A percentile compares a stretch with the other conserved stretches of the same genome.
Evolutionary conservation across 2,329 filamentous ascomycete species (phyloP).

Genomic region (Epichloe glyceriae): DNA sequence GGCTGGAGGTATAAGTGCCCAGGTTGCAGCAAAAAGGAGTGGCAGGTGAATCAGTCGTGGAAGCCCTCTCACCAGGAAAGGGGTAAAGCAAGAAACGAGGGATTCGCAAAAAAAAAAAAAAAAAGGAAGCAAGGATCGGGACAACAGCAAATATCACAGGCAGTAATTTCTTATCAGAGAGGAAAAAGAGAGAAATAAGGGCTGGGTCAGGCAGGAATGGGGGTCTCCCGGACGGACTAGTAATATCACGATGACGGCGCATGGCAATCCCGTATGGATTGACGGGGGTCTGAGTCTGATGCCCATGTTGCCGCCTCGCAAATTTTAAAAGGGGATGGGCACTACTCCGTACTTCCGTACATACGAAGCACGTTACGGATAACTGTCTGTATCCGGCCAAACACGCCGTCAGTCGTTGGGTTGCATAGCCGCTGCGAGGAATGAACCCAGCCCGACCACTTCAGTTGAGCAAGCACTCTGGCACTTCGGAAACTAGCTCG

Average conservation of each 20-base stretch:
- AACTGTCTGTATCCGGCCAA: too few species aligned
- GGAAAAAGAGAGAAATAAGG: neutral
- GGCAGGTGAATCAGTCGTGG: conserved; percentile 2
- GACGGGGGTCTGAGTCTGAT: neutral
- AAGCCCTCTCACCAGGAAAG: conserved; percentile 2
- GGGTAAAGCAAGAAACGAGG: neutral
- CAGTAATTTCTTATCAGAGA: neutral
- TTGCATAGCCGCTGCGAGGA: neutral
- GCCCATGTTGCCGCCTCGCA: neutral
- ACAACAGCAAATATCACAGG: neutral
- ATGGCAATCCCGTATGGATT: neutral
- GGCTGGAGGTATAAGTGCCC: neutral
- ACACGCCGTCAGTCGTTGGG: neutral
- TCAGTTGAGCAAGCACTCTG: neutral
- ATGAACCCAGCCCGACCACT: neutral
- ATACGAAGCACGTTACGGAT: too few species aligned
- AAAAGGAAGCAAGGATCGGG: neutral
- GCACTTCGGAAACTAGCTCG: neutral
- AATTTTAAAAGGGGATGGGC: neutral
- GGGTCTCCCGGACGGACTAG: neutral
- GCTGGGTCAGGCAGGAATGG: neutral
- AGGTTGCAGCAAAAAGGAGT: neutral
- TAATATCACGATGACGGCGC: conserved; percentile 1
- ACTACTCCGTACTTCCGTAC: too few species aligned
- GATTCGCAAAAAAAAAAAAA: neutral